Evolutionary conservation across 2,329 filamentous ascomycete genomes (phyloP), one percentile per base, ranked within the genome.

Genomic region (Lachnum nothofagi): DNA sequence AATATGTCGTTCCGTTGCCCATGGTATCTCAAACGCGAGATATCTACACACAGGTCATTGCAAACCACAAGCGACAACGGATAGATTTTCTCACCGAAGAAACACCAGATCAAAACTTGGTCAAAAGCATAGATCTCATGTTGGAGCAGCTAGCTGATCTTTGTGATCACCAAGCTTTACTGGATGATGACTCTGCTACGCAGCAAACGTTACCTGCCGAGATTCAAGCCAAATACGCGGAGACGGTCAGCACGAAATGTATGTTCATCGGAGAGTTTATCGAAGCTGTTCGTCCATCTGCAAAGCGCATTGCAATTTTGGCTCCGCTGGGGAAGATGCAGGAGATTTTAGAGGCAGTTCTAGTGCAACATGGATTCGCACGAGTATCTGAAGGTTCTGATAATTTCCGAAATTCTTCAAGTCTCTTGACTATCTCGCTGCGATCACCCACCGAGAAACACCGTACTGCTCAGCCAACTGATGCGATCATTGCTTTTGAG

Each of bases 201-300:
- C 62, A 65, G 44, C 45, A 33, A 10, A 65, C 78, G 47, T 63
- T 70, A 2, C 58, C 70, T 6, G 60, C 63, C 3, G 69, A 74
- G 19, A 67, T 72, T 45, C 73, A 74, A 56, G 62, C 61, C 3
- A 81, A 74, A 58, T 77, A 80, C 54, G 72, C 74, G 1, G 71
- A 74, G 47, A 74, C 74, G 44, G 74, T 77, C 8, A 83, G 80
- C 62, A 68, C 77, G 46, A 85, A 85, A 56, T 80, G 78, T 56
- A 73, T 72, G 25, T 84, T 85, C 55, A 58, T 83, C 5, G 74
- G 71, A 38, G 78, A 82, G 53, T 66, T 85, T 3, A 60, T 83
- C 24, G 66, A 73, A 17, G 59, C 64, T 7, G 60, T 82, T 9
- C 59, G 62, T n/a, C 63, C 67, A 14, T 62, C 67, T 10, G 67